phyloP scores from a whole-genome alignment of 2,329 filamentous ascomycete genomes.

The Trichophyton equinum region DNA sequence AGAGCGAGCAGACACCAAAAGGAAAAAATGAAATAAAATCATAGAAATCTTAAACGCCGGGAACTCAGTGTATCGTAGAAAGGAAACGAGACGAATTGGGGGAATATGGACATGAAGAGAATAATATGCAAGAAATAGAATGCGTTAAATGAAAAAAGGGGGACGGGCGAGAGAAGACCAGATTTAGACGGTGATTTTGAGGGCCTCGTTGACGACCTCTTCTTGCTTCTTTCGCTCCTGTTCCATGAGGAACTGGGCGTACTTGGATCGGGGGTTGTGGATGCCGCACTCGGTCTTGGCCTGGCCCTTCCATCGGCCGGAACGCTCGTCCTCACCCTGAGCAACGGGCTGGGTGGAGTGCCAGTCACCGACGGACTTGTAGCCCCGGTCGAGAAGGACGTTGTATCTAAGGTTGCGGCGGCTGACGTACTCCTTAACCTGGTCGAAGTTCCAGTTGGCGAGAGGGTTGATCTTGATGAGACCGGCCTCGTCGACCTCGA shows the following conservation, averaged over 20 bases:
- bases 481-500: slow-evolving; percentile 83
- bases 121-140: not conserved
- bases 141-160: not conserved
- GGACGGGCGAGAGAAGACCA: not conserved
- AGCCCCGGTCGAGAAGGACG: slow-evolving; percentile 76
- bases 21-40: not conserved
- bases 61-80: not conserved
- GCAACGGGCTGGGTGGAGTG: slow-evolving; percentile 86
- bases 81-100: not conserved
- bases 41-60: slow-evolving; percentile 1
- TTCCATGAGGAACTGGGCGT: slow-evolving; percentile 69
- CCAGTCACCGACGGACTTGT: slow-evolving; percentile 97
- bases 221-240: slow-evolving; percentile 57
- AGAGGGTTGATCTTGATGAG: slow-evolving; percentile 97
- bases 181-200: slow-evolving; percentile 13
- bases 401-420: slow-evolving; percentile 90
- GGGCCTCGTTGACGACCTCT: slow-evolving; percentile 38
- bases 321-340: slow-evolving; percentile 87
- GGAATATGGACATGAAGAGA: not conserved
- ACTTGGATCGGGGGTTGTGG: slow-evolving; percentile 93
- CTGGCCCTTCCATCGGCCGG: slow-evolving; percentile 93
- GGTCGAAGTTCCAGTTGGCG: slow-evolving; percentile 82
- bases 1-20: not conserved
- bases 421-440: slow-evolving; percentile 78
- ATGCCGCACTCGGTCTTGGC: slow-evolving; percentile 96